A percentile compares a stretch with the other conserved stretches of the same genome.
These are phyloP conservation scores for Apiotrichum brassicae DNA, from an alignment of 1,284 basidiomycete species.

Conservation along the genomic window DNA sequence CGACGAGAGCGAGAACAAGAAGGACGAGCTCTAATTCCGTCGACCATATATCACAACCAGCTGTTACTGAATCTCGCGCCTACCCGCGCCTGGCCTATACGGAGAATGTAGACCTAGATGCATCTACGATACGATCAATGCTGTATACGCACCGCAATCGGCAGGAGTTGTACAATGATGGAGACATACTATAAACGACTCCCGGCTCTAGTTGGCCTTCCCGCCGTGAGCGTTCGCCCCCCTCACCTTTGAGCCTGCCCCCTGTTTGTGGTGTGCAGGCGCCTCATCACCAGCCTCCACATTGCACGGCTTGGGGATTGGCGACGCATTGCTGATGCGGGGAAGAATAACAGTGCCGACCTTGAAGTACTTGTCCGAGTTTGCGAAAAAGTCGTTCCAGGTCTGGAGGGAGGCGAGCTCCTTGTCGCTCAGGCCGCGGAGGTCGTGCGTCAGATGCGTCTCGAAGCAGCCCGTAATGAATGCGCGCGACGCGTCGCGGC, in stretches of 20 bases:
- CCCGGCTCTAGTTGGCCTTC: no score
- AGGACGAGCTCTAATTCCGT: constrained; percentile 35
- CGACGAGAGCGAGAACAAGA: constrained; percentile 9
- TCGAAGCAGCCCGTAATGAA: constrained; percentile 91
- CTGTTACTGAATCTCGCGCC: no score
- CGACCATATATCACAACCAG: neutral
- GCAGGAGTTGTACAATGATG: no score
- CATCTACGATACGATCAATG: neutral
- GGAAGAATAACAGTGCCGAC: constrained; percentile 56
- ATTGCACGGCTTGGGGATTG: constrained; percentile 55
- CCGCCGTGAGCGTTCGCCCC: neutral
- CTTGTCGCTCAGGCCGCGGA: constrained; percentile 65
- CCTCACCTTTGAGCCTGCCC: no score
- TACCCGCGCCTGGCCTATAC: no score
- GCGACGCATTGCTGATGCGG: constrained; percentile 68
- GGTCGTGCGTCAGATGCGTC: constrained; percentile 78
- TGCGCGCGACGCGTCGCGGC: constrained; percentile 77
- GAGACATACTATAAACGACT: no score
- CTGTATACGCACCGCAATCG: no score
- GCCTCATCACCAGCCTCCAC: constrained; percentile 10
- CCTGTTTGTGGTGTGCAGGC: constrained; percentile 9
- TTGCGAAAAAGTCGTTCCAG: constrained; percentile 82
- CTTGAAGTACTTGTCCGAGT: constrained; percentile 68
- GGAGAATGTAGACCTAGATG: constrained; percentile 2
- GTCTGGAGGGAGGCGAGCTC: constrained; percentile 68